Evolutionary conservation across 2,329 filamentous ascomycete genomes (phyloP).

Genomic region (Xylogone sp.): DNA sequence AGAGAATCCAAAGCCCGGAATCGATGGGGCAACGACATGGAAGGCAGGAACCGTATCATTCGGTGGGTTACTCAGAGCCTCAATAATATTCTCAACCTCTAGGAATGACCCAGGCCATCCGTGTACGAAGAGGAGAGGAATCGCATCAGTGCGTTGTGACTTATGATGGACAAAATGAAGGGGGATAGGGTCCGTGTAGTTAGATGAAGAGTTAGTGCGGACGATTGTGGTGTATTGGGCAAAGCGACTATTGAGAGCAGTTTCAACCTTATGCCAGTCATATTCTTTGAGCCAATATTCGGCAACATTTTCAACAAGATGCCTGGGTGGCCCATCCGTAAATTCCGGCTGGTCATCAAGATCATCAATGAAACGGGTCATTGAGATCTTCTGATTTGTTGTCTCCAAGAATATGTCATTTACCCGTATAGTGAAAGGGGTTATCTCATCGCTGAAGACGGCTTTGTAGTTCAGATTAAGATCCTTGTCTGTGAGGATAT

Average conservation of each 20-base stretch:
- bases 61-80: constrained; percentile 25
- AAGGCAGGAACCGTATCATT: constrained; percentile 32
- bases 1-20: constrained; percentile 42
- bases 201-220: background rate
- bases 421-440: constrained; percentile 5
- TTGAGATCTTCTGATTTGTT: constrained; percentile 3
- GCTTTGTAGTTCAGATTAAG: background rate
- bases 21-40: constrained; percentile 42
- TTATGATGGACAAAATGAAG: constrained; percentile 29
- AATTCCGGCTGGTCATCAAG: constrained; percentile 2
- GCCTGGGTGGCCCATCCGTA: constrained; percentile 4
- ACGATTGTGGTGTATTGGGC: constrained; percentile 2
- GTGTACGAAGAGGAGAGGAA: constrained; percentile 38
- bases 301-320: constrained; percentile 6
- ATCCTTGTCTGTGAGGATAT: background rate
- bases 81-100: constrained; percentile 33
- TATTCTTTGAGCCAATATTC: constrained; percentile 26
- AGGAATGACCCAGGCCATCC: constrained; percentile 41
- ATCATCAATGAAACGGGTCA: constrained; percentile 5
- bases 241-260: constrained; percentile 22
- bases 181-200: background rate
- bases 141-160: constrained; percentile 25
- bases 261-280: constrained; percentile 24
- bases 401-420: constrained; percentile 5
- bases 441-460: background rate